Conservation (phyloP, 106 monocot genomes). For the Allium sativum region DNA sequence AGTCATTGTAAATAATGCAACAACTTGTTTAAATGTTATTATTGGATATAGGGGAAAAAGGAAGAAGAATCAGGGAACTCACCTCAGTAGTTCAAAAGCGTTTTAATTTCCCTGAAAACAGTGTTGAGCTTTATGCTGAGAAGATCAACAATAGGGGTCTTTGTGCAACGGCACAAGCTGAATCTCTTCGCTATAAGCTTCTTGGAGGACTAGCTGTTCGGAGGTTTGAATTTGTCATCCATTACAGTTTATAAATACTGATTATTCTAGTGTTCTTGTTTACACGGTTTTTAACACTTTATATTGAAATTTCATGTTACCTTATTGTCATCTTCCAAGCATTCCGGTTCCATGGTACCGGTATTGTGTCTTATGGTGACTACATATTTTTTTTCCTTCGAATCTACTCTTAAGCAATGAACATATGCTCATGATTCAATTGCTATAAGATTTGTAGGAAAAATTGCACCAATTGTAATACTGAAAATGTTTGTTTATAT, state of each 20-base stretch:
- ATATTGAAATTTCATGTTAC: no score
- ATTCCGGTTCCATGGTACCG: slow-evolving; percentile 3
- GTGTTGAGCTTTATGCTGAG: slow-evolving; percentile 35
- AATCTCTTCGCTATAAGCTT: slow-evolving; percentile 35
- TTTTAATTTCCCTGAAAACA: slow-evolving; percentile 30
- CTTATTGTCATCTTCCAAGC: slow-evolving; percentile 16
- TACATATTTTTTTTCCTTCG: background rate
- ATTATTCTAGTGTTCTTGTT: no score
- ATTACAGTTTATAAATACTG: no score
- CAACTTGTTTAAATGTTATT: background rate
- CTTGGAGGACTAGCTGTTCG: slow-evolving; percentile 35
- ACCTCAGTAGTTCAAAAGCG: slow-evolving; percentile 34
- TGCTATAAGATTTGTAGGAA: background rate
- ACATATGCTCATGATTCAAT: background rate
- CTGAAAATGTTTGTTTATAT: background rate
- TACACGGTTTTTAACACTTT: no score
- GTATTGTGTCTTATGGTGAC: slow-evolving; percentile 18
- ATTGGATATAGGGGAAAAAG: slow-evolving; percentile 18
- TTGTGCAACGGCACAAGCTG: slow-evolving; percentile 32
- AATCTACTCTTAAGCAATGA: background rate
- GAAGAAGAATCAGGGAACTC: slow-evolving; percentile 29
- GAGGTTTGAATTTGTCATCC: slow-evolving; percentile 3
- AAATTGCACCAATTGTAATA: background rate
- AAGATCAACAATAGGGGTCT: slow-evolving; percentile 34
- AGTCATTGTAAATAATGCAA: no score